Conservation (phyloP, 768 basidiomycete species). For the Naganishia friedmannii region DNA sequence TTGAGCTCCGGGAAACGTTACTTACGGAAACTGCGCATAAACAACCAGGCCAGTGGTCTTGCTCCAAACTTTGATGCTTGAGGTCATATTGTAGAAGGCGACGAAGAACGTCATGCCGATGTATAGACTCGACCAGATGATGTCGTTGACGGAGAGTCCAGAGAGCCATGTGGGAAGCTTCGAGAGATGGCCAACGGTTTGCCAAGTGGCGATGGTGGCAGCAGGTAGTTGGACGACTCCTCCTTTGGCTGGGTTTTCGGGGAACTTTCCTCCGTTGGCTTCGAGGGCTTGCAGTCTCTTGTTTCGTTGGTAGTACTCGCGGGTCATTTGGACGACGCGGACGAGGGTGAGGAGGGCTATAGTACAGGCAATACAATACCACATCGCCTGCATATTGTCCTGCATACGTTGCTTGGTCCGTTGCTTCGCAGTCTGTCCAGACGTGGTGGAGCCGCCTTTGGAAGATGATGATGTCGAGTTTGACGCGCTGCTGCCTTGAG, state of each 20-base stretch:
- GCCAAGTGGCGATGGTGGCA: constrained; percentile 24
- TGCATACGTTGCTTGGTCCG: background rate
- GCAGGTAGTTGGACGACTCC: background rate
- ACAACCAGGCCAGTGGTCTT: constrained; percentile 14
- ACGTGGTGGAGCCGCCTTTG: background rate
- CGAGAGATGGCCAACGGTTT: constrained; percentile 15
- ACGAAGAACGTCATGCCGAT: constrained; percentile 21
- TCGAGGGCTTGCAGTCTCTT: constrained; percentile 14
- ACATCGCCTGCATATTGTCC: constrained; percentile 5
- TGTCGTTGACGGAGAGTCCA: constrained; percentile 19
- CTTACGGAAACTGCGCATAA: constrained; percentile 13
- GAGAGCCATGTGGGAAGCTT: constrained; percentile 20
- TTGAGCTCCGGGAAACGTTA: background rate
- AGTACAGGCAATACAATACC: constrained; percentile 8
- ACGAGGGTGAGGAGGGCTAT: constrained; percentile 9
- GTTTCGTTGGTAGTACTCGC: constrained; percentile 15
- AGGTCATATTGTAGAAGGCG: background rate
- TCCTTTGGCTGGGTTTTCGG: background rate
- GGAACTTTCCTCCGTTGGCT: constrained; percentile 13
- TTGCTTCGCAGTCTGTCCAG: constrained; percentile 6
- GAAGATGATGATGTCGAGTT: background rate
- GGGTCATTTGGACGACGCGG: constrained; percentile 7
- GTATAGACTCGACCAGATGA: constrained; percentile 23
- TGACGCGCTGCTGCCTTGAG: background rate
- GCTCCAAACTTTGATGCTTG: background rate